Percentiles rank a stretch among this genome's conserved stretches.
These are phyloP conservation scores for Senna siamea DNA, from an alignment of 306 rosid species.

Conservation along the genomic window DNA sequence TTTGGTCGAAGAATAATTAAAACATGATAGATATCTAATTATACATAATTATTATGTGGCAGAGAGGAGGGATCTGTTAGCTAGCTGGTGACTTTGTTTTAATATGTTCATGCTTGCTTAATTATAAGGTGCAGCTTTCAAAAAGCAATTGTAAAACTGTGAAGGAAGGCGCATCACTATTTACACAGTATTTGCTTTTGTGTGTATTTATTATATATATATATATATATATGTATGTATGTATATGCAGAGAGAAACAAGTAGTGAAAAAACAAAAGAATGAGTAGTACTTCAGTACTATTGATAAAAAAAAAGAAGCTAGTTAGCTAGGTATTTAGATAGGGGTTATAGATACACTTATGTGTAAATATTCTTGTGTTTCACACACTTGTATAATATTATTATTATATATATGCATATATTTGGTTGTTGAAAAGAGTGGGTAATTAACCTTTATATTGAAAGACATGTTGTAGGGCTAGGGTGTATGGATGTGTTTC, in stretches of 20 bases:
- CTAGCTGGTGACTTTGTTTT: not conserved
- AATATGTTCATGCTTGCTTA: not conserved
- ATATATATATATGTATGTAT: too few species aligned
- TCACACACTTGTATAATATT: too few species aligned
- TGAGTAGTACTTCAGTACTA: not conserved
- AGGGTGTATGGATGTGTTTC: too few species aligned
- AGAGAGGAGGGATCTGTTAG: not conserved
- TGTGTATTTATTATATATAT: slow-evolving; percentile 3
- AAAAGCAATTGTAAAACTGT: not conserved
- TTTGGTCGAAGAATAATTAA: not conserved
- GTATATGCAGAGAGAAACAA: too few species aligned
- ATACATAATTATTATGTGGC: too few species aligned
- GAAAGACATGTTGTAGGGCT: too few species aligned
- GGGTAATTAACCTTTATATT: too few species aligned
- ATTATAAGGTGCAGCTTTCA: not conserved
- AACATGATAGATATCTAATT: not conserved
- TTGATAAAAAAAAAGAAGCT: too few species aligned
- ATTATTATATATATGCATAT: too few species aligned
- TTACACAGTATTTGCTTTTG: not conserved
- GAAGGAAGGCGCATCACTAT: not conserved
- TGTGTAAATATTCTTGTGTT: not conserved
- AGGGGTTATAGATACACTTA: not conserved
- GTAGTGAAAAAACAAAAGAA: not conserved
- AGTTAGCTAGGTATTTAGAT: too few species aligned
- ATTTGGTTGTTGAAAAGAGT: too few species aligned